Conservation (phyloP, 768 basidiomycete species). For the Pholiota molesta region DNA sequence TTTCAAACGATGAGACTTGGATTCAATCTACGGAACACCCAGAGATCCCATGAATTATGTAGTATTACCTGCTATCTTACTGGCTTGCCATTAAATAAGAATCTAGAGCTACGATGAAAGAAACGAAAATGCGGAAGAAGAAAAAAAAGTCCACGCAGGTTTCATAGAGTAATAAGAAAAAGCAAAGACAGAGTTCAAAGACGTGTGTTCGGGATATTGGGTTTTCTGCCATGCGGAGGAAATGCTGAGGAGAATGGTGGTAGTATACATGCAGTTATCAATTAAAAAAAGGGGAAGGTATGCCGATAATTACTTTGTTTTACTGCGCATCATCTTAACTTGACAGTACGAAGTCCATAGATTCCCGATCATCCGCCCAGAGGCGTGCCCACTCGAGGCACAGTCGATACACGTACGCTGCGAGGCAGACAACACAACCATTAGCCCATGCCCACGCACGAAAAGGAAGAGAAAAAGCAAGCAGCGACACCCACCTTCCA, state of each 20-base stretch:
- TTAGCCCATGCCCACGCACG: not conserved
- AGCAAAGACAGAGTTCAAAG: not conserved
- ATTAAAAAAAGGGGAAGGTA: not conserved
- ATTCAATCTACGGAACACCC: too few species aligned
- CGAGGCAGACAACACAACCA: not conserved
- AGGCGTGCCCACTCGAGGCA: slow-evolving; percentile 89
- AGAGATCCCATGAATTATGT: not conserved
- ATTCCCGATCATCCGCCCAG: slow-evolving; percentile 81
- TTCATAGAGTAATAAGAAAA: not conserved
- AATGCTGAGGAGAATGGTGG: not conserved
- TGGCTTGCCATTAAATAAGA: not conserved
- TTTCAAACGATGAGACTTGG: too few species aligned
- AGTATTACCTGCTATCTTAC: not conserved
- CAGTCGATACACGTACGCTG: slow-evolving; percentile 86
- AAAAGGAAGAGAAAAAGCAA: slow-evolving; percentile 1
- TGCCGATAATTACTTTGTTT: not conserved
- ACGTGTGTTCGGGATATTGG: not conserved
- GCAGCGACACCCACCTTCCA: slow-evolving; percentile 72
- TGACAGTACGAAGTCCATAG: slow-evolving; percentile 49
- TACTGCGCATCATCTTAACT: not conserved
- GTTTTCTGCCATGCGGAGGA: not conserved
- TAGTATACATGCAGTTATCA: not conserved
- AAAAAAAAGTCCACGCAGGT: not conserved
- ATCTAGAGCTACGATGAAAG: not conserved
- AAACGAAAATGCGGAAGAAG: not conserved